Conservation (phyloP, 306 rosid genomes). For the Echinosophora koreensis region DNA sequence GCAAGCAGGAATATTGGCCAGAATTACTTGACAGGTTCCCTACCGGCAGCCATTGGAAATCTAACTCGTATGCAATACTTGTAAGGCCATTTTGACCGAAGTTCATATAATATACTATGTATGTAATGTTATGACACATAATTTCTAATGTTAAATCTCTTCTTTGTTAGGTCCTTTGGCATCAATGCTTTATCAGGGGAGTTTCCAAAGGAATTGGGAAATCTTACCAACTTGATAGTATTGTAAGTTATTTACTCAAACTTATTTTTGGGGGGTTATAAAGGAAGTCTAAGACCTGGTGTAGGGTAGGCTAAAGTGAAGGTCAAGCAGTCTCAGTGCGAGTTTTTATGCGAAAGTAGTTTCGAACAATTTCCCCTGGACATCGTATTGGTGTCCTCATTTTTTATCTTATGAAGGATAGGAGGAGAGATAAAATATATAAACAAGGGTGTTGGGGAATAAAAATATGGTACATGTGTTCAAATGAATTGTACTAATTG, state of each 20-base stretch:
- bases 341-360: no score
- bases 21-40: constrained; percentile 72
- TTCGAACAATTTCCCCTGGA: no score
- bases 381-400: no score
- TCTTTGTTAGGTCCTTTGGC: constrained; percentile 60
- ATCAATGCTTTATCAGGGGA: constrained; percentile 74
- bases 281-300: neutral
- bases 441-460: no score
- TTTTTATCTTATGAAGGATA: no score
- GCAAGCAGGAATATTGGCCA: constrained; percentile 63
- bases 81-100: constrained; percentile 52
- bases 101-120: neutral
- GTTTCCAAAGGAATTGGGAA: constrained; percentile 79
- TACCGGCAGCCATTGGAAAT: constrained; percentile 74
- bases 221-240: constrained; percentile 52
- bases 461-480: no score
- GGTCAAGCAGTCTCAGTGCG: neutral
- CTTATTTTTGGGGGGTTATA: neutral
- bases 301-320: neutral
- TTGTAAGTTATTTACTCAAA: constrained; percentile 58
- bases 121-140: neutral
- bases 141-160: constrained; percentile 9
- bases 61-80: constrained; percentile 70
- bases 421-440: no score
- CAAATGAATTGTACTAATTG: no score